Evolutionary conservation across 441 rosid genomes (phyloP).

Genomic region (Biscutella laevigata): DNA sequence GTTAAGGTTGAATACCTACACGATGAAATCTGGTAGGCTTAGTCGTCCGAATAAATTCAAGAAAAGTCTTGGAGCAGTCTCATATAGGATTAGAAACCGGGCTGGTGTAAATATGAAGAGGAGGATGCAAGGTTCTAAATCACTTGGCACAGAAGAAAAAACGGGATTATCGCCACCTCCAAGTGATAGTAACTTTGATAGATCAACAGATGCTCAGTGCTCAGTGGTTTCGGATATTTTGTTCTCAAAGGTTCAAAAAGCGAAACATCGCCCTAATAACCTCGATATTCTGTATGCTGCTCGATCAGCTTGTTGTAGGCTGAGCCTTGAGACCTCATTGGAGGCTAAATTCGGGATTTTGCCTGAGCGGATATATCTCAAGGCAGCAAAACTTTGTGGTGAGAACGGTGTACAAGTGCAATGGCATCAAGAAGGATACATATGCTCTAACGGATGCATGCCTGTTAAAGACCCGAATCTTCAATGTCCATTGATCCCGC

Average conservation of each 20-base stretch:
- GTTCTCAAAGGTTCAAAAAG: constrained; percentile 61
- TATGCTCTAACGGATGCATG: constrained; percentile 81
- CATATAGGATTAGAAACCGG: constrained; percentile 71
- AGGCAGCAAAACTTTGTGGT: constrained; percentile 94
- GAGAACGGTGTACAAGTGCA: constrained; percentile 71
- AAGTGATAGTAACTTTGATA: constrained; percentile 37
- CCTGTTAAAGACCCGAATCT: constrained; percentile 35
- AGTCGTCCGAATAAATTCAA: constrained; percentile 70
- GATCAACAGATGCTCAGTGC: constrained; percentile 57
- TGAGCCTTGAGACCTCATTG: constrained; percentile 63
- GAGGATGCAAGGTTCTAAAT: constrained; percentile 60
- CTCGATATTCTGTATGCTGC: constrained; percentile 72
- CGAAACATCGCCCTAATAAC: constrained; percentile 84
- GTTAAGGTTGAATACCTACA: constrained; percentile 57
- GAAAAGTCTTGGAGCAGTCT: constrained; percentile 71
- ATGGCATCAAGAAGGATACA: constrained; percentile 80
- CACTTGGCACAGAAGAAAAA: constrained; percentile 29
- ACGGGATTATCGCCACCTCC: constrained; percentile 31
- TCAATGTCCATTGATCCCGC: constrained; percentile 36
- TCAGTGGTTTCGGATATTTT: constrained; percentile 61
- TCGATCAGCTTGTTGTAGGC: constrained; percentile 79
- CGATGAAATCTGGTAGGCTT: constrained; percentile 83
- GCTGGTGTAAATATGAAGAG: constrained; percentile 56
- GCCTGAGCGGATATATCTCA: constrained; percentile 71
- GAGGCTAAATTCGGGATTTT: constrained; percentile 68